phyloP scores from a whole-genome alignment of 208 protist genomes.

The Trypanosoma lewisi region DNA sequence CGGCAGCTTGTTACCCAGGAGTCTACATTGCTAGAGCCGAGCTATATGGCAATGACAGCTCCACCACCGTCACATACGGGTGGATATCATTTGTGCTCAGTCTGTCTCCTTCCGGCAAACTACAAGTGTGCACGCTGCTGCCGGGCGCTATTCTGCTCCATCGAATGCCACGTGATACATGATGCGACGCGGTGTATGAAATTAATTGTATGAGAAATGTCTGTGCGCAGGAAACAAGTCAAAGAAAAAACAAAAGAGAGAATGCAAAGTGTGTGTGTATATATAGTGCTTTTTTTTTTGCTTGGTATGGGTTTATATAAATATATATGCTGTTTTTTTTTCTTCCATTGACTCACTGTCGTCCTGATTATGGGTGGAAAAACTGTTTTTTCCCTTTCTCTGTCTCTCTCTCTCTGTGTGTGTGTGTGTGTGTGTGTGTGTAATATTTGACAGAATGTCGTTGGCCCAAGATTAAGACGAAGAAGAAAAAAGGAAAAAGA shows the following conservation, averaged over 20 bases:
- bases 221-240: too few species aligned
- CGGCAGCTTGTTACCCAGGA: neutral
- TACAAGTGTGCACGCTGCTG: conserved; percentile 74
- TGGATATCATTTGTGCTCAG: conserved; percentile 63
- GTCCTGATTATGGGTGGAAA: too few species aligned
- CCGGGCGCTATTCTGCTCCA: conserved; percentile 69
- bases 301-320: neutral
- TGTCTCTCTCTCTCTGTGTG: too few species aligned
- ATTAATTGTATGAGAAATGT: conserved; percentile 71
- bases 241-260: conserved; percentile 9
- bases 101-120: conserved; percentile 62
- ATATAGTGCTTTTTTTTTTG: neutral
- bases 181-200: conserved; percentile 80
- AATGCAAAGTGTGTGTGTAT: neutral
- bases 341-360: too few species aligned
- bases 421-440: neutral
- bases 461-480: neutral
- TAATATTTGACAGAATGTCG: neutral
- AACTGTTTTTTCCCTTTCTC: too few species aligned
- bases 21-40: neutral
- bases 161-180: conserved; percentile 74
- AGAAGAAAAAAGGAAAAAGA: neutral
- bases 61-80: conserved; percentile 16
- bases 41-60: conserved; percentile 21
- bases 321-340: neutral